These are phyloP conservation scores for Rhodotorula toruloides DNA, from an alignment of 768 basidiomycete species.

Conservation along the genomic window DNA sequence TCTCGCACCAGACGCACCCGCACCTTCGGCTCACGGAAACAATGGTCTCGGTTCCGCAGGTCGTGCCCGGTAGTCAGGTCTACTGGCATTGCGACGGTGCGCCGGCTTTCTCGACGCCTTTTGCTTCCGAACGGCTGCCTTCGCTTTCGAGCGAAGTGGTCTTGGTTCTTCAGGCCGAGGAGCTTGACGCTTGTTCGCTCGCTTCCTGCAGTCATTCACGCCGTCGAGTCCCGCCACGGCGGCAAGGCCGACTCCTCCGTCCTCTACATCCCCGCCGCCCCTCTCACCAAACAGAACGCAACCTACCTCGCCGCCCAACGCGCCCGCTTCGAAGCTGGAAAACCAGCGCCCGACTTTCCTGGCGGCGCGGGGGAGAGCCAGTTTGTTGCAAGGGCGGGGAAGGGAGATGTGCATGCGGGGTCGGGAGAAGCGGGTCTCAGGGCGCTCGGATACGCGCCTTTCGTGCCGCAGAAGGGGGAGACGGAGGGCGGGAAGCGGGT, in stretches of 20 bases:
- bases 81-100: slow-evolving; percentile 30
- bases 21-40: slow-evolving; percentile 57
- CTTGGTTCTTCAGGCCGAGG: not conserved
- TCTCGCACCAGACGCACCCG: slow-evolving; percentile 58
- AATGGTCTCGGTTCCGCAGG: slow-evolving; percentile 58
- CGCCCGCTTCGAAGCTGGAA: slow-evolving; percentile 1
- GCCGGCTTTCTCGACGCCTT: not conserved
- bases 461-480: not conserved
- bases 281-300: slow-evolving; percentile 10
- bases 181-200: not conserved
- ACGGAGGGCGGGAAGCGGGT: slow-evolving; percentile 14
- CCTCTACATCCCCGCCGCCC: slow-evolving; percentile 42
- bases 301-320: slow-evolving; percentile 24
- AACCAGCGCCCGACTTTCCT: slow-evolving; percentile 25
- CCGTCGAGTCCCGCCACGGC: slow-evolving; percentile 39
- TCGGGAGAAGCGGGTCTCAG: not conserved
- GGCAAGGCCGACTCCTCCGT: slow-evolving; percentile 40
- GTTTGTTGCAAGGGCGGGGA: slow-evolving; percentile 4
- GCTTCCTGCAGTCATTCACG: slow-evolving; percentile 25
- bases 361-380: slow-evolving; percentile 28
- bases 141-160: not conserved
- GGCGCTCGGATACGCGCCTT: slow-evolving; percentile 18
- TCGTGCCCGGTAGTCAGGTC: slow-evolving; percentile 59
- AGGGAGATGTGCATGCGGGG: slow-evolving; percentile 8
- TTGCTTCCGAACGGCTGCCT: not conserved